Evolutionary conservation across 352 stramenopile species (phyloP), one percentile per base, ranked within the genome.

Genomic region (Elongisporangium senticosum): DNA sequence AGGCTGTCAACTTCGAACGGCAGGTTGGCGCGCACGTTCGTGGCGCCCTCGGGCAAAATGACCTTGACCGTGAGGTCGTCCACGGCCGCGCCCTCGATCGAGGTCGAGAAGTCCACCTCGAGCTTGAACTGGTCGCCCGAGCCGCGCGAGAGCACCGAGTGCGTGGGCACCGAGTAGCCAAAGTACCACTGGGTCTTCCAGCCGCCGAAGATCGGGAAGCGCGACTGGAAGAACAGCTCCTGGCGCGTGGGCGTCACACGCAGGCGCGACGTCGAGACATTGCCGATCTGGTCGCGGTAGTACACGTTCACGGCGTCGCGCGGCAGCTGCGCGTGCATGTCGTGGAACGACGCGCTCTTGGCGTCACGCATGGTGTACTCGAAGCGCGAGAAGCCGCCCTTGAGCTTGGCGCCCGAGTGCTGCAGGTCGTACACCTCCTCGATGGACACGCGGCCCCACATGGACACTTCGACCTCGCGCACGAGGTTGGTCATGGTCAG

Each of bases 101-200:
- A 75, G 15, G 88, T 92, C n/a, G 78, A 92, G 51, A 96, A 93
- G 70, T 92, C 78, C 24, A 92, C 71, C 56, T 91, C 70, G 54
- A 96, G 76, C 69, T 92, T 93, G 63, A 91, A 96, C 49, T 69
- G 71, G 62, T 85, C 64, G 56, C 81, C 78, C 7, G 68, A 47
- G 33, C 33, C 33, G 61, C 80, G 85, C 49, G 74, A 72, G 11
- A 96, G 67, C 40, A 93, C 83, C 33, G 85, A 83, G 67, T 90
- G 71, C 49, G 85, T 93, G 8, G 86, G 86, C 49, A 95, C 78
- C 43, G 81, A 90, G 73, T 96, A 95, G 37, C 87, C 87, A 13
- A 96, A 53, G 70, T 96, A 96, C 67, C 78, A 96, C 66, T 95
- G 82, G 40, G 68, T 93, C 73, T 94, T 93, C 87, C 87, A 96